Evolutionary conservation across 2,329 filamentous ascomycete genomes (phyloP).

Genomic region (Nemania sp.): DNA sequence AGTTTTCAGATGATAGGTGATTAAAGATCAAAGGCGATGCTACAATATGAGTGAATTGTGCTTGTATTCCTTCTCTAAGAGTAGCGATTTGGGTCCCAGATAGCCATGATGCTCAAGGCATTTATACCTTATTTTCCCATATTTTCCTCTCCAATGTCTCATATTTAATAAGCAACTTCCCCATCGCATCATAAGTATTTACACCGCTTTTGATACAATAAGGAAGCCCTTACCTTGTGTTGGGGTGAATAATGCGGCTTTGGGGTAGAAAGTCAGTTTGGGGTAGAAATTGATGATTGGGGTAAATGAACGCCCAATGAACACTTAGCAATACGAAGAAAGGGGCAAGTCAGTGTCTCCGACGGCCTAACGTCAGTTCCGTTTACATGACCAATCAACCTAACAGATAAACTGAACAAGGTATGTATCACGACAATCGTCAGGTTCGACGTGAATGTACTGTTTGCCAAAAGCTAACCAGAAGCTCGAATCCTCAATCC

Average conservation of each 20-base stretch:
- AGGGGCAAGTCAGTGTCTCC: slow-evolving; percentile 1
- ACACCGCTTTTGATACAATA: too few relatives aligned
- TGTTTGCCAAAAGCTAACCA: background rate
- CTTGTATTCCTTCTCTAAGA: too few relatives aligned
- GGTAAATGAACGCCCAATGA: background rate
- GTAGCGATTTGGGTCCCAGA: too few relatives aligned
- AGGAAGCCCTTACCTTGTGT: too few relatives aligned
- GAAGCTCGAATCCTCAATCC: too few relatives aligned
- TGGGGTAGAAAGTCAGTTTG: slow-evolving; percentile 5
- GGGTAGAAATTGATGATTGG: slow-evolving; percentile 14
- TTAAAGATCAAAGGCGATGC: too few relatives aligned
- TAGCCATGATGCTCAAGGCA: background rate
- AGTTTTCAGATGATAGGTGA: background rate
- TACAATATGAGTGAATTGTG: too few relatives aligned
- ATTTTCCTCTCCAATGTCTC: slow-evolving; percentile 7
- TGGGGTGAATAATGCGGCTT: background rate
- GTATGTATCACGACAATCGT: background rate
- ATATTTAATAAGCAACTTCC: background rate
- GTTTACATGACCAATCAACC: slow-evolving; percentile 7
- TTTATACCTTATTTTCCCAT: slow-evolving; percentile 5
- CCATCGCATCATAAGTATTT: too few relatives aligned
- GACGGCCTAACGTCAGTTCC: too few relatives aligned
- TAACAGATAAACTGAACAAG: too few relatives aligned
- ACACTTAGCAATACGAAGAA: background rate
- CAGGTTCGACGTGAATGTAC: background rate